Evolutionary conservation across 2,329 filamentous ascomycete species (phyloP), one percentile per base, ranked within the genome.

Genomic region (Setomelanomma holmii): DNA sequence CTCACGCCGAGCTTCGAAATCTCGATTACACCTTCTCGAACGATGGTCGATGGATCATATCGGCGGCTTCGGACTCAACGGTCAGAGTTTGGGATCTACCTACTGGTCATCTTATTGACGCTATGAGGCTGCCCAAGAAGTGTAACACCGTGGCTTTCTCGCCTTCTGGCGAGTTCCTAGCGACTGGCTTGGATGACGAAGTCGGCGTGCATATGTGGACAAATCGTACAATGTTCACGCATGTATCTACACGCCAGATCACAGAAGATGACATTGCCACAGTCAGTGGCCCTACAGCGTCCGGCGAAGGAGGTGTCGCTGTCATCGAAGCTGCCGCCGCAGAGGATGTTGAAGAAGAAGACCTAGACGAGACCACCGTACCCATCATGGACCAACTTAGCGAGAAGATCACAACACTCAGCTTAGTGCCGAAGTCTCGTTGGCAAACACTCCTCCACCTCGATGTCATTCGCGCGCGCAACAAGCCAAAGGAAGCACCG

Each of bases 361-460:
- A 74, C 8, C 80, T 82, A 8, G 79, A 74, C 10, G 64, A 74
- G 33, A 73, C 72, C 5, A 63, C 72, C 1, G 66, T 82, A 1
- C 82, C 84, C 2, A 66, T 75, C 16, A 74, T 91, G 17, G 91
- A 96, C 51, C 91, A 96, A 75, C 83, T 99, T 27, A 90, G 86
- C 70, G 77, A 86, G 3, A 88, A 93, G 53, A 88, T 99, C 77
- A 88, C 93, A 70, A 97, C 93, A 0, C 81, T 99, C 50, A 96
- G 90, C 74, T 76, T 98, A 44, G 88, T 98, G 4, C 96, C 95
- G 10, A 92, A 90, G 73, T 91, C 89, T 56, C 86, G 89, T 65
- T 99, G 95, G 95, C 93, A 98, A 75, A 97, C 92, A 1, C 81
- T 99, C 12, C 81, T 99, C 22, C 91, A 99, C 73, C 83, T 99